Conservation (phyloP, 2,329 filamentous ascomycete species). For the Metarhizium brunneum region DNA sequence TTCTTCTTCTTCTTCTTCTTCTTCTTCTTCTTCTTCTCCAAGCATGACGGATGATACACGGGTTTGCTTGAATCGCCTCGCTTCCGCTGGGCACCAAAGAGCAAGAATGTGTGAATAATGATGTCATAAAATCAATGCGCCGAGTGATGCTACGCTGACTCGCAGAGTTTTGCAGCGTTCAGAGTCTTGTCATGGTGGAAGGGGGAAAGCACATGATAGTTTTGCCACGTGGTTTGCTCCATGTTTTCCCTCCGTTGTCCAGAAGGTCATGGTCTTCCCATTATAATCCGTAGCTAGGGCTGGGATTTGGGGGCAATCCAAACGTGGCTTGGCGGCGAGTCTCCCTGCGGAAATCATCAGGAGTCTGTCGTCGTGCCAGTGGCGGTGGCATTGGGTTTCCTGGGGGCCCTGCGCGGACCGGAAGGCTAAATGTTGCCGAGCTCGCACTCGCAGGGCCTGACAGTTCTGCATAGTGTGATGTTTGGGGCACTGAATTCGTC, state of each 20-base stretch:
- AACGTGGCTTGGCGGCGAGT: conserved; percentile 45
- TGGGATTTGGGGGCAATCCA: conserved; percentile 35
- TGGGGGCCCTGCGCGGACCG: conserved; percentile 53
- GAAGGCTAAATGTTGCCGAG: conserved; percentile 49
- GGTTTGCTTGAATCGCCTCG: background rate
- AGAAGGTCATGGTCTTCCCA: background rate
- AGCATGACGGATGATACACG: background rate
- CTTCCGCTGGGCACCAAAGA: background rate
- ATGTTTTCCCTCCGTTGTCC: background rate
- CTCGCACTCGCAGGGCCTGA: conserved; percentile 32
- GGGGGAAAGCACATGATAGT: too few species aligned
- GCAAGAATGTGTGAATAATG: conserved; percentile 1
- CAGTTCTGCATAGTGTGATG: conserved; percentile 27
- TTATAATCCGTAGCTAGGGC: conserved; percentile 26
- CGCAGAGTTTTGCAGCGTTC: conserved; percentile 10
- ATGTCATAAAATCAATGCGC: conserved; percentile 19
- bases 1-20: background rate
- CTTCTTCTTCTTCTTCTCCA: background rate
- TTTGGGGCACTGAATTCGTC: conserved; percentile 44
- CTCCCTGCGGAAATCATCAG: conserved; percentile 43
- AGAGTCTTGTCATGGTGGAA: background rate
- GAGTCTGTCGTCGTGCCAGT: conserved; percentile 47
- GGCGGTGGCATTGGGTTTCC: conserved; percentile 50
- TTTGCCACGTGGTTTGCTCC: background rate
- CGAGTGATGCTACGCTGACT: conserved; percentile 22